Conservation (phyloP, 148 eudicot genomes). For the Chenopodium quinoa region DNA sequence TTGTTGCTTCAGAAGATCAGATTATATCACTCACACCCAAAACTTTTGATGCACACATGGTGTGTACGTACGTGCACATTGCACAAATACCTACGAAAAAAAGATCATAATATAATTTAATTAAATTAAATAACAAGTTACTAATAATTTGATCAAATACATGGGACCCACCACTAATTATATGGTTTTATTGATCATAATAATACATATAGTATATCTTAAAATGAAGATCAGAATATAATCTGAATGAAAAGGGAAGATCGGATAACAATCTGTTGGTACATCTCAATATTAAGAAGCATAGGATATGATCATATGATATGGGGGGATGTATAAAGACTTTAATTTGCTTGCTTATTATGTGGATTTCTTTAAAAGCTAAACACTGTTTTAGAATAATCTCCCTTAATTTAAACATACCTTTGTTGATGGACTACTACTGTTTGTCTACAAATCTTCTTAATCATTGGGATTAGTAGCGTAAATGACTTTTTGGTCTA, state of each 20-base stretch:
- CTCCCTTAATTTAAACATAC: not conserved
- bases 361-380: not conserved
- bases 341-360: not conserved
- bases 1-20: not conserved
- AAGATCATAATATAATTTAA: too few species aligned
- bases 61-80: conserved; percentile 6
- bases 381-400: conserved; percentile 15
- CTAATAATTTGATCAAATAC: too few species aligned
- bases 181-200: not conserved
- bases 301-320: conserved; percentile 22
- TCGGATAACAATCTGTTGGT: conserved; percentile 21
- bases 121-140: too few species aligned
- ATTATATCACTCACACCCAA: not conserved
- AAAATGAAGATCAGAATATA: not conserved
- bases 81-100: conserved; percentile 5
- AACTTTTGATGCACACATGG: conserved; percentile 13
- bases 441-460: not conserved
- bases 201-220: too few species aligned
- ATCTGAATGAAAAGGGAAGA: conserved; percentile 21
- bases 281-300: conserved; percentile 2
- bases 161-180: conserved; percentile 9
- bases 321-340: conserved; percentile 32
- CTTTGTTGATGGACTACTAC: not conserved
- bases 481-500: not conserved
- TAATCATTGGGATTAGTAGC: not conserved